Percentiles rank a stretch among this genome's conserved stretches.
These are phyloP conservation scores for Anthracocystis panici-leucophaei DNA, from an alignment of 1,284 basidiomycete species.

Conservation along the genomic window DNA sequence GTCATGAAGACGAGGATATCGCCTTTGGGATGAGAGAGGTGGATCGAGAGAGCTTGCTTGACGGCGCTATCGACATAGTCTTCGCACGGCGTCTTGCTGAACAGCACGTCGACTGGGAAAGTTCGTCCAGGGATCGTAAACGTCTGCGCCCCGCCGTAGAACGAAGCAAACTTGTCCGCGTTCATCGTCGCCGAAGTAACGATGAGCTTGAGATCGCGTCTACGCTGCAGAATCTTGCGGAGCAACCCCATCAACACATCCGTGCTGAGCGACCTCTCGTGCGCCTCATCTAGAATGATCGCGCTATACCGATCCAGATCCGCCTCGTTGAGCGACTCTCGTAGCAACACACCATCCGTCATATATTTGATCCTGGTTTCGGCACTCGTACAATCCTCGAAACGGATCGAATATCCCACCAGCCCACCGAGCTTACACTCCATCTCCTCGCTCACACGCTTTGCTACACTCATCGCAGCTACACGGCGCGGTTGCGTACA, in stretches of 20 bases:
- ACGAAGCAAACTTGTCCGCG: constrained; percentile 91
- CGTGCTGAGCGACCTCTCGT: constrained; percentile 93
- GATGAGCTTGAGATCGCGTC: constrained; percentile 92
- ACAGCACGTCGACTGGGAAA: constrained; percentile 96
- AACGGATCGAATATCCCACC: constrained; percentile 97
- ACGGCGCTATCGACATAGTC: constrained; percentile 98
- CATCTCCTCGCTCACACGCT: constrained; percentile 95
- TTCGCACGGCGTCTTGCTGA: constrained; percentile 95
- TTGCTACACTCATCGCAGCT: constrained; percentile 98
- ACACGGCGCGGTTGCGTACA: constrained; percentile 98
- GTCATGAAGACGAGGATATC: constrained; percentile 99
- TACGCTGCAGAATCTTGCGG: constrained; percentile 87
- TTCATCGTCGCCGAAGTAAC: constrained; percentile 99
- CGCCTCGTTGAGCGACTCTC: constrained; percentile 94
- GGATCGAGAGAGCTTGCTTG: constrained; percentile 96
- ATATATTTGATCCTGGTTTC: constrained; percentile 94
- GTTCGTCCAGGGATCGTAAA: constrained; percentile 98
- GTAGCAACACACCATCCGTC: constrained; percentile 96
- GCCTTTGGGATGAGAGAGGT: constrained; percentile 90
- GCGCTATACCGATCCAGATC: constrained; percentile 94
- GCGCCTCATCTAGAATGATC: constrained; percentile 96
- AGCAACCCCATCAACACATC: constrained; percentile 97
- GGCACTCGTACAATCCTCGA: constrained; percentile 92
- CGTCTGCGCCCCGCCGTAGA: constrained; percentile 93
- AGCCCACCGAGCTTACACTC: constrained; percentile 82